These are phyloP conservation scores for Clarkia xantiana DNA, from an alignment of 345 rosid genomes.

Conservation along the genomic window DNA sequence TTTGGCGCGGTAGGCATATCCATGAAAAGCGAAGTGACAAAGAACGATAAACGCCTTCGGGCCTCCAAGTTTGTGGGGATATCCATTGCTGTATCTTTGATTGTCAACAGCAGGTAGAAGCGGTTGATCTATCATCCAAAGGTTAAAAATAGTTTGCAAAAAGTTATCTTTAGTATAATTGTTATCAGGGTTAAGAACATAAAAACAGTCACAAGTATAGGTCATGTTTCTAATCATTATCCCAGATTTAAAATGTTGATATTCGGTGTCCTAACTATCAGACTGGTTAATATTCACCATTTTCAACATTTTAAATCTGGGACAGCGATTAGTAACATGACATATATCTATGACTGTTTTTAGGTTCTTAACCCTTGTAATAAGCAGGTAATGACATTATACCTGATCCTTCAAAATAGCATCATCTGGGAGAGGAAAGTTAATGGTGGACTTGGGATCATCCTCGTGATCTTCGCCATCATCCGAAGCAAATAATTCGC, in stretches of 20 bases:
- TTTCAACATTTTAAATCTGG: no score
- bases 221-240: no score
- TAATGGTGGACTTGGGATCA: conserved; percentile 17
- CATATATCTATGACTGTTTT: no score
- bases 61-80: conserved; percentile 82
- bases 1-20: conserved; percentile 82
- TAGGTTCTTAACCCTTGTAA: no score
- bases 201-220: no score
- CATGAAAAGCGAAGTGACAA: conserved; percentile 92
- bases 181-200: no score
- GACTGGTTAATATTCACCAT: no score
- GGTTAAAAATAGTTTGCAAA: conserved; percentile 2
- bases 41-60: conserved; percentile 75
- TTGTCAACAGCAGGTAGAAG: conserved; percentile 54
- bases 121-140: conserved; percentile 57
- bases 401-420: conserved; percentile 69
- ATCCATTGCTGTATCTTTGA: conserved; percentile 82
- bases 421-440: conserved; percentile 72
- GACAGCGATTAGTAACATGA: no score
- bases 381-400: not conserved
- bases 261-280: no score
- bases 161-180: no score
- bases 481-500: conserved; percentile 56
- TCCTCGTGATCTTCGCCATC: conserved; percentile 15
- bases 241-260: no score